Base-by-base conservation (phyloP, 2,329 filamentous ascomycete species). In the Aspergillus flavus region DNA sequence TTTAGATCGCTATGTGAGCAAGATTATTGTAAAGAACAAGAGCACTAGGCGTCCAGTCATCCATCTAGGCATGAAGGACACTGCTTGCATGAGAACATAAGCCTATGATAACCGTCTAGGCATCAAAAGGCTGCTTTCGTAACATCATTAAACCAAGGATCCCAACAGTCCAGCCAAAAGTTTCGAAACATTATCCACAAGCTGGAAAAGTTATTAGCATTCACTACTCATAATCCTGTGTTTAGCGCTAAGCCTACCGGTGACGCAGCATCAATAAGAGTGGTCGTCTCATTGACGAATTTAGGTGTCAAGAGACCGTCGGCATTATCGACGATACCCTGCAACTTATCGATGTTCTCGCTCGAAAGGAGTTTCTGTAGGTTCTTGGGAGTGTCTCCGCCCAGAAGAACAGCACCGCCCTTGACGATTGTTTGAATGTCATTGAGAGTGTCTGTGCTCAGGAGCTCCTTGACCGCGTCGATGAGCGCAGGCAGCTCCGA, bases 231-330 rank as follows among this genome's bases (percentile, higher is more conserved):
- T n/a, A 5, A 4, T 12, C 9, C 11, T n/a, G 19, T 7, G 6
- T 21, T 11, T 2, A 0, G 19, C 9, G 9, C 16, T 3, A 26
- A 28, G 66, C 72, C 50, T 66, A 77, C 75, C 65, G 75, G 75
- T 32, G 73, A 71, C 21, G 74, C 75, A 71, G 76, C 75, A 9
- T 67, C 71, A 56, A 77, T 72, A 48, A 77, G 59, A 3, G 69
- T 71, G 2, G 68, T 68, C 5, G 75, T 77, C 61, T 75, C 64
- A 23, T 75, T 73, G 2, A 73, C 72, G 48, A 76, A 72, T 43
- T 68, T 67, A 1, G 67, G 57, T 10, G 71, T 72, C 43, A 76
- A 62, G 36, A 76, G 65, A 16, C 66, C 63, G 43, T 68, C 68
- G 46, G 73, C 74, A 59, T 73, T 75, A 16, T 68, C 61, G n/a